Conservation (phyloP, 108 stramenopile genomes). For the Mediolabrus comicus region DNA sequence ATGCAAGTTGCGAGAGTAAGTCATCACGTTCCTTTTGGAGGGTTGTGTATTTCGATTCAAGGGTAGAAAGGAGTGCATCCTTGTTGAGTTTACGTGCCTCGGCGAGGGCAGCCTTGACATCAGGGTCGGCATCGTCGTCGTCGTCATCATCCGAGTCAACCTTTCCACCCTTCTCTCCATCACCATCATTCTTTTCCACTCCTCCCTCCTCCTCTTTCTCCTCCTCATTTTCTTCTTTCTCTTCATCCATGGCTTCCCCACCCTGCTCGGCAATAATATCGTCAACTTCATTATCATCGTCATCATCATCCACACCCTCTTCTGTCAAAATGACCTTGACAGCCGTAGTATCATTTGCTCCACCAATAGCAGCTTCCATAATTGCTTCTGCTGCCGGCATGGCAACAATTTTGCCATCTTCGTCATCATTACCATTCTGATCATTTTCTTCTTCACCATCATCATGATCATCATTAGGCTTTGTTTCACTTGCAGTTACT, state of each 20-base stretch:
- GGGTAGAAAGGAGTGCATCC: conserved; percentile 28
- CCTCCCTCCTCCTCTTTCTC: not conserved
- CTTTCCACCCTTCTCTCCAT: not conserved
- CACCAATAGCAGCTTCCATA: not conserved
- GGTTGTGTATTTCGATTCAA: conserved; percentile 24
- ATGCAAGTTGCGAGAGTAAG: conserved; percentile 3
- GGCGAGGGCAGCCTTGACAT: conserved; percentile 20
- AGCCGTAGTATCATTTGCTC: not conserved
- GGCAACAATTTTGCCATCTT: not conserved
- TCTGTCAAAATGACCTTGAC: not conserved
- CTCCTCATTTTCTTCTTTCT: conserved; percentile 1
- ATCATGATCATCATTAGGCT: not conserved
- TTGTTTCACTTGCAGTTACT: no score
- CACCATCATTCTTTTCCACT: not conserved
- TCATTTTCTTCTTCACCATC: not conserved
- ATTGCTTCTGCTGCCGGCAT: not conserved
- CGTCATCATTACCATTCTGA: no score
- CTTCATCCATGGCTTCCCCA: not conserved
- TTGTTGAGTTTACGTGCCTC: conserved; percentile 24
- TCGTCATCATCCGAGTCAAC: not conserved
- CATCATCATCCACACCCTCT: not conserved
- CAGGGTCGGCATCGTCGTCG: conserved; percentile 1
- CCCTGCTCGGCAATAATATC: not conserved
- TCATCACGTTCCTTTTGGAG: conserved; percentile 36
- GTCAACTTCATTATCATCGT: not conserved